These are phyloP conservation scores for Durusdinium trenchii DNA, from an alignment of 73 alveolate genomes.

Conservation along the genomic window DNA sequence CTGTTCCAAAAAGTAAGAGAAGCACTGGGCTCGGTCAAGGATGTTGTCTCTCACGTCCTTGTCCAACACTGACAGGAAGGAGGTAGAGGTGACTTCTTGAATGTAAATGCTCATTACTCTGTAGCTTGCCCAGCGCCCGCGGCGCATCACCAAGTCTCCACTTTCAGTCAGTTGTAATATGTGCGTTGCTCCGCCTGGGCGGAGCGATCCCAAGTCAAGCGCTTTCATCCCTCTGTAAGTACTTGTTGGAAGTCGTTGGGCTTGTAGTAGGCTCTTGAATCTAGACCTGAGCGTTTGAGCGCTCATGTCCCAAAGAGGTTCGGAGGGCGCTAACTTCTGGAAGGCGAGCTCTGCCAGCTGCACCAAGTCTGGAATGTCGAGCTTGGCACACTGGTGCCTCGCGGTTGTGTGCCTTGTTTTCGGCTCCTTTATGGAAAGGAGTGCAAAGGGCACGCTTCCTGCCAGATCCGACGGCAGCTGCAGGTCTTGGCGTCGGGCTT, in stretches of 20 bases:
- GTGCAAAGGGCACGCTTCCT: not conserved
- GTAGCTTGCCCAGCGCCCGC: not conserved
- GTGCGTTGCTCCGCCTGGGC: not conserved
- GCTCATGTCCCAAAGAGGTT: not conserved
- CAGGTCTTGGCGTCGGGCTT: not conserved
- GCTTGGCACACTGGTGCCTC: not conserved
- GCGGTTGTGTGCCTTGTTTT: not conserved
- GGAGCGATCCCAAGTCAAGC: not conserved
- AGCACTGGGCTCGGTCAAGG: no score
- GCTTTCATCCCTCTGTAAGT: not conserved
- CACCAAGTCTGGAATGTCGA: not conserved
- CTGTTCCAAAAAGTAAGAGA: no score
- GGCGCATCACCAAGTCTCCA: not conserved
- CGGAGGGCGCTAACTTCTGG: no score
- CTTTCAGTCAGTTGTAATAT: not conserved
- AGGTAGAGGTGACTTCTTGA: not conserved
- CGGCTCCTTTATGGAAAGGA: not conserved
- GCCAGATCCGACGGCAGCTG: not conserved
- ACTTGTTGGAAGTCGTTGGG: not conserved
- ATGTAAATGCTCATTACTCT: not conserved
- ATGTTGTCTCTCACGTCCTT: not conserved
- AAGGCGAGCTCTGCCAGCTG: not conserved
- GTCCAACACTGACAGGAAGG: not conserved
- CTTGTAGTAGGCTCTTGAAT: not conserved
- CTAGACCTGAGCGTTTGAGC: not conserved